phyloP scores from a whole-genome alignment of 2,329 filamentous ascomycete species.

The Xylariomycetidae sp. region DNA sequence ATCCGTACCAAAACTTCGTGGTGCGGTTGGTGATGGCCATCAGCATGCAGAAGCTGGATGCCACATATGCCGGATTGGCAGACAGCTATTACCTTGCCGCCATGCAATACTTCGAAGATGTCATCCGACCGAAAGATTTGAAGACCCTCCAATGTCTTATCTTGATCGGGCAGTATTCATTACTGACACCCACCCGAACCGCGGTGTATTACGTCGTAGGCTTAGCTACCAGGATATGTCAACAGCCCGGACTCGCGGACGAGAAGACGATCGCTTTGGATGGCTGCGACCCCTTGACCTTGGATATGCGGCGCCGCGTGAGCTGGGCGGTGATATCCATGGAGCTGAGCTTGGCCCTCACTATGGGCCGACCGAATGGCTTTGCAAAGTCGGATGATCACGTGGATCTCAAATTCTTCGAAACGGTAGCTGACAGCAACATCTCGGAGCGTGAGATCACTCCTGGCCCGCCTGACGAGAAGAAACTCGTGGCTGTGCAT shows the following conservation, averaged over 20 bases:
- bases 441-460: constrained; percentile 74
- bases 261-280: constrained; percentile 77
- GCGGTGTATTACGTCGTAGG: constrained; percentile 92
- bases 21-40: constrained; percentile 90
- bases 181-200: constrained; percentile 85
- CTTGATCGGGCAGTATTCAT: constrained; percentile 83
- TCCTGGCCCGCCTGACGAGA: constrained; percentile 65
- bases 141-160: constrained; percentile 85
- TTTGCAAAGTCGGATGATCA: constrained; percentile 78
- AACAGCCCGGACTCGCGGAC: constrained; percentile 80
- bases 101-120: constrained; percentile 74
- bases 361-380: constrained; percentile 78
- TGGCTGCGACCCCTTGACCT: constrained; percentile 61
- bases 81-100: constrained; percentile 94
- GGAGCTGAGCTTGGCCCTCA: constrained; percentile 83
- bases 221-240: constrained; percentile 78
- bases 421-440: constrained; percentile 72
- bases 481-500: constrained; percentile 86
- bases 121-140: constrained; percentile 82
- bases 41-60: constrained; percentile 85
- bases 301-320: constrained; percentile 84
- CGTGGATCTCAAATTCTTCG: constrained; percentile 81
- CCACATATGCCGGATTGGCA: constrained; percentile 84
- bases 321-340: constrained; percentile 86
- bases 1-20: constrained; percentile 82